Evolutionary conservation across 2,329 filamentous ascomycete species (phyloP).

Genomic region (Cladophialophora exuberans): DNA sequence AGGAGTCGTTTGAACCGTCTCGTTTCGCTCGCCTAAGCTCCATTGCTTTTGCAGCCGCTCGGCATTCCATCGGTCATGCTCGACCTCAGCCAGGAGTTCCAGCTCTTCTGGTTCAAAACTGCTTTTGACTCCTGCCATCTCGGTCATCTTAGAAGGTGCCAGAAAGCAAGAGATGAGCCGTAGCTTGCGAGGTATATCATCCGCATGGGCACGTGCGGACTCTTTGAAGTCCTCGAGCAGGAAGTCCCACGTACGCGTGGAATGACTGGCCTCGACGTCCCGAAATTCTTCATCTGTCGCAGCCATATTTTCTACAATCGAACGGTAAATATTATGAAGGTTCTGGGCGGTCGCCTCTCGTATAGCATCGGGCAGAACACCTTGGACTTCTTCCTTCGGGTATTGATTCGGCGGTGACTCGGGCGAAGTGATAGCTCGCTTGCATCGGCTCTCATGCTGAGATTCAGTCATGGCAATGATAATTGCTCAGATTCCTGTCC

Average conservation of each 20-base stretch:
- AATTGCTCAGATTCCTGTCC: too few relatives aligned
- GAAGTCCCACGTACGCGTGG: neutral
- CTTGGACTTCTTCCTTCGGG: too few relatives aligned
- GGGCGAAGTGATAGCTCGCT: too few relatives aligned
- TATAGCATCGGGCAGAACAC: neutral
- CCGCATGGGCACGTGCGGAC: neutral
- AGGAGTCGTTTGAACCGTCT: neutral
- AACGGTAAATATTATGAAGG: neutral
- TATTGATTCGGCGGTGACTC: too few relatives aligned
- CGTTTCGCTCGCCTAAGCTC: neutral
- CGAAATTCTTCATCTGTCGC: neutral
- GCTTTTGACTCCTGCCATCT: neutral
- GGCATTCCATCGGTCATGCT: conserved; percentile 8
- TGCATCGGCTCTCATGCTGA: too few relatives aligned
- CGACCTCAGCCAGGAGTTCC: neutral
- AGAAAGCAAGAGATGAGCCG: conserved; percentile 6
- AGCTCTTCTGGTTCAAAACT: neutral
- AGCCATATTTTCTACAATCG: neutral
- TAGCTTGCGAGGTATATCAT: neutral
- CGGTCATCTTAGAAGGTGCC: too few relatives aligned
- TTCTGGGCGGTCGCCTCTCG: neutral
- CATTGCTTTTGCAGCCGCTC: conserved; percentile 5
- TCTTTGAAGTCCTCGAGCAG: neutral
- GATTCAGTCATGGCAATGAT: too few relatives aligned
- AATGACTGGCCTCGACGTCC: neutral